phyloP scores from a whole-genome alignment of 2,329 filamentous ascomycete genomes.

The Scolecobasidium constrictum region DNA sequence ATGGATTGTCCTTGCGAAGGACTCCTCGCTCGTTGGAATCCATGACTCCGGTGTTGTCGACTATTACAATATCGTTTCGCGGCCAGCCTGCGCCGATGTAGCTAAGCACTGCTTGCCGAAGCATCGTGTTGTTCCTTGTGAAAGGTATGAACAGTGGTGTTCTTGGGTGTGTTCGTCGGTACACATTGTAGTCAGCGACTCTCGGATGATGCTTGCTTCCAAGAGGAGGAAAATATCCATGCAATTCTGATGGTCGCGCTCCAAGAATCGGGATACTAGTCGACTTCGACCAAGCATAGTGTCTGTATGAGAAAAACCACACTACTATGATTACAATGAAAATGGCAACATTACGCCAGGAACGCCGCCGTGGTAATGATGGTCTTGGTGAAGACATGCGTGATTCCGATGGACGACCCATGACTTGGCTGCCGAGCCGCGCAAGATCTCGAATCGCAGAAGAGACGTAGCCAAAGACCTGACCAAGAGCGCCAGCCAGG shows the following conservation, averaged over 20 bases:
- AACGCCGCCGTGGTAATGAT: background rate
- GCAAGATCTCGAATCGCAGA: background rate
- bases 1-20: slow-evolving; percentile 44
- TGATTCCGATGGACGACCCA: background rate
- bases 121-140: slow-evolving; percentile 43
- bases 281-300: background rate
- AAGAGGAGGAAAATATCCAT: slow-evolving; percentile 12
- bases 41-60: slow-evolving; percentile 50
- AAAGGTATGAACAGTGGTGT: slow-evolving; percentile 50
- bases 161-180: slow-evolving; percentile 9
- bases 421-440: background rate
- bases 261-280: slow-evolving; percentile 10
- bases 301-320: slow-evolving; percentile 5
- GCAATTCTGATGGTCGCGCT: background rate
- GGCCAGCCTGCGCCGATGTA: slow-evolving; percentile 53
- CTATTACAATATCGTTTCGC: slow-evolving; percentile 42
- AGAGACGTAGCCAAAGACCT: no score
- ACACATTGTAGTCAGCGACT: slow-evolving; percentile 11
- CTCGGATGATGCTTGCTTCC: slow-evolving; percentile 9
- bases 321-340: background rate
- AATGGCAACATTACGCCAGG: background rate
- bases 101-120: slow-evolving; percentile 44
- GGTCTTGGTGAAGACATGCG: background rate
- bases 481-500: no score
- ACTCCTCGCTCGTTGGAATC: slow-evolving; percentile 38